Base-by-base conservation (phyloP, 2,329 filamentous ascomycete species). In the Xylaria polymorpha region DNA sequence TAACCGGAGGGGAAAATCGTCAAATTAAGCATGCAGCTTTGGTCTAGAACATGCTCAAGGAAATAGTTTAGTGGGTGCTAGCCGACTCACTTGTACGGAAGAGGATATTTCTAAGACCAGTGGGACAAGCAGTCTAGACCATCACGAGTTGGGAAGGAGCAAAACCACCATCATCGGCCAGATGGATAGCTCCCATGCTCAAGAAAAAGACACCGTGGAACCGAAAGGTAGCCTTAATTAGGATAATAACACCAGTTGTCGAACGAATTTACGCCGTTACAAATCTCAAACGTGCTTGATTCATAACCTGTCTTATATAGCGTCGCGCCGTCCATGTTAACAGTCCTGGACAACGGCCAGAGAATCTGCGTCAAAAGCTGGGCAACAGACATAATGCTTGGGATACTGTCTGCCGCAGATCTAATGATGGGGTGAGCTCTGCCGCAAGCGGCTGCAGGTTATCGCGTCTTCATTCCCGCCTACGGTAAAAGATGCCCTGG, bases 151-250 rank as follows among this genome's bases (percentile, higher is more conserved):
- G 18, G 29, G 55, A 43, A 53, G 22, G 18, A 41, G n/a, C 43
- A 22, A n/a, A 32, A 15, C 29, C 8, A 29, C 10, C 18, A n/a
- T 25, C 46, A 35, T 22, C 37, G 46, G 37, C 8, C 6, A n/a
- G 50, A 43, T 29, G 25, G n/a, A 29, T 22, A 60, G 63, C 37
- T 55, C 55, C 53, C 55, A 46, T 44, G 50, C 25, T 37, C 37
- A 44, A 60, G 39, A 12, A 18, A 37, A 44, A 10, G 22, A n/a
- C 37, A 29, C n/a, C 32, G 25, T 53, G 50, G 22, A 51, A 22
- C 46, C 56, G 64, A 66, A 29, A 53, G 32, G 8, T 14, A 29
- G 14, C 43, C 22, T 48, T 15, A 35, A 57, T 57, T n/a, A 43
- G 50, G 20, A 35, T 43, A 14, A 25, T 14, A 22, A 51, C 50